Percentiles rank a stretch among this genome's conserved stretches.
These are phyloP conservation scores for Plantago lanceolata DNA, from an alignment of 305 asterid species.

Conservation along the genomic window DNA sequence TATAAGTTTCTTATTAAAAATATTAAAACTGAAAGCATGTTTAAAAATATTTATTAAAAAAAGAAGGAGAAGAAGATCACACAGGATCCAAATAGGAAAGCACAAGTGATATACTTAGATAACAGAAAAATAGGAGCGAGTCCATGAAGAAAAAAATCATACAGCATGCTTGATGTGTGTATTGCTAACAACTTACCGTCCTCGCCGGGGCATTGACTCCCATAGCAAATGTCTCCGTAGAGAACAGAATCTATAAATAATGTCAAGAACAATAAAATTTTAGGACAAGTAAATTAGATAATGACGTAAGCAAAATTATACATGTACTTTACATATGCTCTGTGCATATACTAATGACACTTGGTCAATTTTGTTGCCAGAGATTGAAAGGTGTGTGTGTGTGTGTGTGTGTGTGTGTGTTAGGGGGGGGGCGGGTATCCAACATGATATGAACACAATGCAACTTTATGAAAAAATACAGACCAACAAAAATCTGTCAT, in stretches of 20 bases:
- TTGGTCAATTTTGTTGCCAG: background rate
- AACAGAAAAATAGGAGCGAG: slow-evolving; percentile 7
- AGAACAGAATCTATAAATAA: slow-evolving; percentile 66
- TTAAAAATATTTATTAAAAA: too few relatives aligned
- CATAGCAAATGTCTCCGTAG: slow-evolving; percentile 99
- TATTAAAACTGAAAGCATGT: too few relatives aligned
- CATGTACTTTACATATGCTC: background rate
- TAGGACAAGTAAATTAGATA: slow-evolving; percentile 18
- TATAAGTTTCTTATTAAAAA: too few relatives aligned
- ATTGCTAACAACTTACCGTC: slow-evolving; percentile 58
- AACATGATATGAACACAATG: background rate
- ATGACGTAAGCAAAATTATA: background rate
- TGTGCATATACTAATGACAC: background rate
- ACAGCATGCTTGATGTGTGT: slow-evolving; percentile 17
- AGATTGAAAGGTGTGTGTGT: too few relatives aligned
- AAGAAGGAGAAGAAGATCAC: too few relatives aligned
- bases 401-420: too few relatives aligned
- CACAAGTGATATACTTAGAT: background rate
- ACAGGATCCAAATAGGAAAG: background rate
- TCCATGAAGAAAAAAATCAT: slow-evolving; percentile 18
- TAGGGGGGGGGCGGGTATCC: background rate
- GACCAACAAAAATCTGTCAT: too few relatives aligned
- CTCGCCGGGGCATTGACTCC: slow-evolving; percentile 99
- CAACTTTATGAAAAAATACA: too few relatives aligned
- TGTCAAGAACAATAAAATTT: slow-evolving; percentile 27